Conservation (phyloP, 495 filamentous ascomycete species). For the Trypethelium eluteriae region DNA sequence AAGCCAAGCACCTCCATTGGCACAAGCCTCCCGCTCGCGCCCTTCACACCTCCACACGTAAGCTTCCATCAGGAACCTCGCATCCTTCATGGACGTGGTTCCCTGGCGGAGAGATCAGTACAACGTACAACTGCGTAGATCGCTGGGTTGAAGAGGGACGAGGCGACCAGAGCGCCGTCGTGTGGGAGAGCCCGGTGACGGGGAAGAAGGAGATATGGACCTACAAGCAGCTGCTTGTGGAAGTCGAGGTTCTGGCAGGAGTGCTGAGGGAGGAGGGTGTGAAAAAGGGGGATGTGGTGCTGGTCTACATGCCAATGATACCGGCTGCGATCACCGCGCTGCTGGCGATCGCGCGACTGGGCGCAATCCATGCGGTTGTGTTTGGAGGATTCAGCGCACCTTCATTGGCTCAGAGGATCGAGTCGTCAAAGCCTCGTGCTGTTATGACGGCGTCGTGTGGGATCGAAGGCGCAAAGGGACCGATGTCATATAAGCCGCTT, state of each 20-base stretch:
- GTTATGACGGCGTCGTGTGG: slow-evolving; percentile 89
- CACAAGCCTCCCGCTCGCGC: slow-evolving; percentile 56
- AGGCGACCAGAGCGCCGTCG: slow-evolving; percentile 65
- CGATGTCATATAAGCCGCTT: slow-evolving; percentile 61
- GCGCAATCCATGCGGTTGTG: slow-evolving; percentile 84
- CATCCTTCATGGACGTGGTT: slow-evolving; percentile 80
- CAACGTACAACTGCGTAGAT: slow-evolving; percentile 84
- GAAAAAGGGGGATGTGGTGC: slow-evolving; percentile 77
- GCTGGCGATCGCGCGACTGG: slow-evolving; percentile 70
- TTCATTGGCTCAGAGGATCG: slow-evolving; percentile 82
- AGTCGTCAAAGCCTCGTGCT: slow-evolving; percentile 63
- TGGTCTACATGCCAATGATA: slow-evolving; percentile 98
- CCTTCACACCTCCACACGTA: slow-evolving; percentile 41
- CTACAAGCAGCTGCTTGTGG: slow-evolving; percentile 67
- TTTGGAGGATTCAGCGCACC: slow-evolving; percentile 83
- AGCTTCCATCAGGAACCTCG: slow-evolving; percentile 40
- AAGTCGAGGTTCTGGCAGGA: slow-evolving; percentile 76
- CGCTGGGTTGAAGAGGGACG: slow-evolving; percentile 70
- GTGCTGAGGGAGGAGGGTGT: slow-evolving; percentile 79
- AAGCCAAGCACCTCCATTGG: slow-evolving; percentile 71
- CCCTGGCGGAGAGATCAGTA: slow-evolving; percentile 79
- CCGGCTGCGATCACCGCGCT: slow-evolving; percentile 78
- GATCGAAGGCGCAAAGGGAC: slow-evolving; percentile 76
- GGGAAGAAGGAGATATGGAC: slow-evolving; percentile 62
- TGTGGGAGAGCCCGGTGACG: slow-evolving; percentile 84